These are phyloP conservation scores for Barbarea vulgaris DNA, from an alignment of 345 rosid genomes.

Conservation along the genomic window DNA sequence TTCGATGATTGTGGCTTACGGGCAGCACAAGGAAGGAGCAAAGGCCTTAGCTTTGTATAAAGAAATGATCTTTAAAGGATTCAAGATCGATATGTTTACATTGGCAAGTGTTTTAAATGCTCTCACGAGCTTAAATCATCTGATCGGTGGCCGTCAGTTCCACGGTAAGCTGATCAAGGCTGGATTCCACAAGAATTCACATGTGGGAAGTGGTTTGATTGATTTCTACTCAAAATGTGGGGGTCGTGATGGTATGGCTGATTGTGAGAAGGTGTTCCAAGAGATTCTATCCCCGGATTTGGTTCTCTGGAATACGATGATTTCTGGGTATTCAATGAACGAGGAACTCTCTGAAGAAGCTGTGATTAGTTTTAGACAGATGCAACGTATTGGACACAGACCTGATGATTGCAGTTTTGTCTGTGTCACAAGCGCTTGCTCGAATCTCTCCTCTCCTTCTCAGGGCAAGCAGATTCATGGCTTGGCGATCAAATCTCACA, in stretches of 20 bases:
- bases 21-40: constrained; percentile 75
- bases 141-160: constrained; percentile 76
- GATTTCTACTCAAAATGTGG: constrained; percentile 86
- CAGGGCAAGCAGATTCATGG: constrained; percentile 86
- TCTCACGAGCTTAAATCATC: constrained; percentile 55
- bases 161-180: constrained; percentile 66
- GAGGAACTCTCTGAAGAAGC: constrained; percentile 73
- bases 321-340: constrained; percentile 73
- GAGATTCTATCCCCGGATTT: constrained; percentile 67
- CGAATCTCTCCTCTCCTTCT: constrained; percentile 70
- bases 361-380: constrained; percentile 57
- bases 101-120: constrained; percentile 84
- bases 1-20: constrained; percentile 85
- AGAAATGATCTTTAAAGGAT: constrained; percentile 60
- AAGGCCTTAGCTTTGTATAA: constrained; percentile 67
- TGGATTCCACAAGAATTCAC: constrained; percentile 74
- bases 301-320: constrained; percentile 93
- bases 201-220: constrained; percentile 87
- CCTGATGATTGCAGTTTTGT: constrained; percentile 94
- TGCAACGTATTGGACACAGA: constrained; percentile 62
- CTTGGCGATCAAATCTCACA: constrained; percentile 63
- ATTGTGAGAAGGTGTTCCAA: constrained; percentile 63
- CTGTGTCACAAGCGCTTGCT: constrained; percentile 76
- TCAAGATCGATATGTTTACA: constrained; percentile 73
- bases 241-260: constrained; percentile 47